phyloP scores from a whole-genome alignment of 768 basidiomycete genomes.

The Kwoniella heveanensis region DNA sequence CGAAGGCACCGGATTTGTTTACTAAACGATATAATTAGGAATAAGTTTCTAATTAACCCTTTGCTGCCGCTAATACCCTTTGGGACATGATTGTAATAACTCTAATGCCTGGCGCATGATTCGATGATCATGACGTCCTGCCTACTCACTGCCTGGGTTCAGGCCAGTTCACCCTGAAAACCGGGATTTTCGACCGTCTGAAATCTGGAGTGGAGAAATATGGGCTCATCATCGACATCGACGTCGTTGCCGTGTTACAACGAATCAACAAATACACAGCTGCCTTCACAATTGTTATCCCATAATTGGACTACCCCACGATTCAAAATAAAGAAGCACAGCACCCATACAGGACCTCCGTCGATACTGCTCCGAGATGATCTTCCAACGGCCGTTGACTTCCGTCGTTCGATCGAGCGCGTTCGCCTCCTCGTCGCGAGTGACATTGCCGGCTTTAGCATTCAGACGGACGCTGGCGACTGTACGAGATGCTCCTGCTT shows the following conservation, averaged over 20 bases:
- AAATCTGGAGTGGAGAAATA: not conserved
- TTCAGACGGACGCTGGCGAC: conserved; percentile 29
- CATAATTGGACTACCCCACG: too few species aligned
- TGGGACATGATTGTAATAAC: not conserved
- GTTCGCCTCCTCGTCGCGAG: conserved; percentile 25
- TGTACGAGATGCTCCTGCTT: conserved; percentile 25
- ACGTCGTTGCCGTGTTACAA: too few species aligned
- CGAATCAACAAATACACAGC: too few species aligned
- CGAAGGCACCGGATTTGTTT: too few species aligned
- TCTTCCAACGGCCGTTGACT: conserved; percentile 14
- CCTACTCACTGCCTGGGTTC: too few species aligned
- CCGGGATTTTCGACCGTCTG: not conserved
- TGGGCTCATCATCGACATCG: too few species aligned
- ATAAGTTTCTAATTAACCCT: not conserved
- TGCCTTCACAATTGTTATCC: too few species aligned
- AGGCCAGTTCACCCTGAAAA: not conserved
- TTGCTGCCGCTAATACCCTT: conserved; percentile 18
- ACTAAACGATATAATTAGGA: conserved; percentile 11
- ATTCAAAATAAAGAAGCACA: too few species aligned
- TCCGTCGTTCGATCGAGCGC: conserved; percentile 18
- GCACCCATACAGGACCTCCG: not conserved
- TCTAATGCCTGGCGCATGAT: conserved; percentile 15
- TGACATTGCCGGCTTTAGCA: not conserved
- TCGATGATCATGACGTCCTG: conserved; percentile 21
- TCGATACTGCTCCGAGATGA: conserved; percentile 10